Base-by-base conservation (phyloP, 2,329 filamentous ascomycete genomes). In the Aspergillus alliaceus region DNA sequence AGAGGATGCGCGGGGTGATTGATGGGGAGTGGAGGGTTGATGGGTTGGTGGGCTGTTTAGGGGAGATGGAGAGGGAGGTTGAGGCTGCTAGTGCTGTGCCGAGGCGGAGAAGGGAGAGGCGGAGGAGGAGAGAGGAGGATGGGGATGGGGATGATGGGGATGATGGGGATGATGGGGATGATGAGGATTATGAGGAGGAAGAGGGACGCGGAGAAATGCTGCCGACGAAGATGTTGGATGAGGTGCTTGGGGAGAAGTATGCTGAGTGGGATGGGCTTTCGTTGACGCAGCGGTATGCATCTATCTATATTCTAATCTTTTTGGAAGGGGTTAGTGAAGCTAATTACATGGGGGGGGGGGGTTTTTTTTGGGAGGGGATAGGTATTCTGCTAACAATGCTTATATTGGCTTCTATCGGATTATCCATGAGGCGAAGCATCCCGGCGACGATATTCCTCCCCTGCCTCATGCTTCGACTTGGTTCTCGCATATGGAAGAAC, bases 351-450 rank as follows among this genome's bases (percentile, higher is more conserved):
- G n/a, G n/a, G n/a, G n/a, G n/a, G n/a, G n/a, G n/a, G n/a, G n/a
- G n/a, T n/a, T 20, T 40, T 20, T 29, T n/a, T 31, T 5, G n/a
- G n/a, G n/a, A n/a, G n/a, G 29, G 37, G 57, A 34, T 51, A 75
- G 72, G 61, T 90, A 90, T 67, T 78, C 83, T 4, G 74, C 77
- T 8, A 79, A 88, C 66, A 84, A 87, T 62, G 75, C 80, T 51
- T 90, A 90, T 71, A 75, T 79, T 48, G 77, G 78, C 22, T 90
- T 88, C 77, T 84, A 85, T 67, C 75, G 78, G 8, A 72, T 83
- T n/a, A 77, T 88, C 3, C 86, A 88, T 68, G 84, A 88, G 62
- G 81, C 85, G 27, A 80, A 80, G 49, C 75, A 85, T 60, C 78
- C 77, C 1, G 79, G 79, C n/a, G 77, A 83, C 51, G 75, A 81